Evolutionary conservation across 345 rosid species (phyloP).

Genomic region (Camelina hispida): DNA sequence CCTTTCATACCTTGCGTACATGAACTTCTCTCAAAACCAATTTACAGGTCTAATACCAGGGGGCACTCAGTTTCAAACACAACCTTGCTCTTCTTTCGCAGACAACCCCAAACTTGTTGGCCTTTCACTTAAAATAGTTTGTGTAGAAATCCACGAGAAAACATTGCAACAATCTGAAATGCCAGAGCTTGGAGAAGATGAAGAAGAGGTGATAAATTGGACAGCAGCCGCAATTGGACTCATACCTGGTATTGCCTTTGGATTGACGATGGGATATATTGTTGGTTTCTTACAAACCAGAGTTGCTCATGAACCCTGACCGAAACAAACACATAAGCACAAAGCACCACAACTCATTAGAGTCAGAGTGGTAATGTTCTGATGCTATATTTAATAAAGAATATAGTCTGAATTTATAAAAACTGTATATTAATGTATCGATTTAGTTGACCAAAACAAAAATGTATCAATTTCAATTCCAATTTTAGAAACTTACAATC

Average conservation of each 20-base stretch:
- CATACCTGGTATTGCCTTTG: not conserved
- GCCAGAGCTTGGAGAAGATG: not conserved
- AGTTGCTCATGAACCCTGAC: not conserved
- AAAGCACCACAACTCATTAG: not conserved
- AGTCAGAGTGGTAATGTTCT: not conserved
- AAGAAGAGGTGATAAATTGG: not conserved
- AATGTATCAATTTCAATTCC: too few relatives aligned
- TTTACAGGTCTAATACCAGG: slow-evolving; percentile 28
- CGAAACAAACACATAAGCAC: not conserved
- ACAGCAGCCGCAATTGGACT: not conserved
- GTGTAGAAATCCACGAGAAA: not conserved
- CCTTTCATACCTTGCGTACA: slow-evolving; percentile 6
- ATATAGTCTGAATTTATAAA: too few relatives aligned
- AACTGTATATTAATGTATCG: too few relatives aligned
- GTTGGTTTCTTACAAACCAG: not conserved
- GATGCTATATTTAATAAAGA: too few relatives aligned
- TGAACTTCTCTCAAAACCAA: slow-evolving; percentile 30
- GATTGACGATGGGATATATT: not conserved
- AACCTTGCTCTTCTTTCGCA: not conserved
- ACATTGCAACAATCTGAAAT: not conserved
- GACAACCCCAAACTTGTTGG: not conserved
- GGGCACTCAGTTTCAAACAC: slow-evolving; percentile 36
- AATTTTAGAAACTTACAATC: too few relatives aligned
- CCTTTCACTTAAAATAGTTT: not conserved
- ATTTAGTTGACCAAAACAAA: too few relatives aligned